Evolutionary conservation across 2,329 filamentous ascomycete species (phyloP), one percentile per base, ranked within the genome.

Genomic region (Curvularia eragrostidis): DNA sequence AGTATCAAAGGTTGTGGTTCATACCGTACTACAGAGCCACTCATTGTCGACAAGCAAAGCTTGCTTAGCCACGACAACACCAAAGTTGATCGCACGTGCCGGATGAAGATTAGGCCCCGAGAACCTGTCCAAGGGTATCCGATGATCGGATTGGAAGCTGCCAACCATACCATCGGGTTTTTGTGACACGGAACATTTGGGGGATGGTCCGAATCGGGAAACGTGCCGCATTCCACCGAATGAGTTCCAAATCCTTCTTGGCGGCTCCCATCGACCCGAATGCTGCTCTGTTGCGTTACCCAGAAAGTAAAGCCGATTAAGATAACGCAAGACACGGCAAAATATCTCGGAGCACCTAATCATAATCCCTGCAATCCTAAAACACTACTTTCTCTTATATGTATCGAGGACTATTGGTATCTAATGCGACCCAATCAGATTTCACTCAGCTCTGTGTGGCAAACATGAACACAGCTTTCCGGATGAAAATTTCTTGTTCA

Each of bases 261-360:
- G 26, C 43, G 15, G 3, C 26, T 26, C 3, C 8, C 43, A 30
- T 46, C 43, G 32, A 46, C 43, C 43, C 43, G 43, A 46, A 13
- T 19, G 56, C 87, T 84, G 4, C 92, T 92, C 1, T 75, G 19
- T 5, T 5, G n/a, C 15, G 6, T 46, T 32, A 5, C 26, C 19
- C 10, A 30, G n/a, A 46, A 30, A 30, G 24, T 32, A 19, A 3
- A 32, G n/a, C 26, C 43, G 43, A 28, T n/a, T 19, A 6, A 26
- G 23, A 28, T n/a, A n/a, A 44, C 32, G n/a, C 26, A 21, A 46
- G n/a, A 46, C 8, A 32, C 9, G 8, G 32, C 26, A 10, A 3
- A 26, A 19, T 30, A 18, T 30, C 21, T 46, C 26, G 24, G 24
- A 30, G 32, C 8, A 13, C 24, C 32, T 12, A 15, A n/a, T 46